phyloP scores from a whole-genome alignment of 2,329 filamentous ascomycete species.

The Neurospora sp. region DNA sequence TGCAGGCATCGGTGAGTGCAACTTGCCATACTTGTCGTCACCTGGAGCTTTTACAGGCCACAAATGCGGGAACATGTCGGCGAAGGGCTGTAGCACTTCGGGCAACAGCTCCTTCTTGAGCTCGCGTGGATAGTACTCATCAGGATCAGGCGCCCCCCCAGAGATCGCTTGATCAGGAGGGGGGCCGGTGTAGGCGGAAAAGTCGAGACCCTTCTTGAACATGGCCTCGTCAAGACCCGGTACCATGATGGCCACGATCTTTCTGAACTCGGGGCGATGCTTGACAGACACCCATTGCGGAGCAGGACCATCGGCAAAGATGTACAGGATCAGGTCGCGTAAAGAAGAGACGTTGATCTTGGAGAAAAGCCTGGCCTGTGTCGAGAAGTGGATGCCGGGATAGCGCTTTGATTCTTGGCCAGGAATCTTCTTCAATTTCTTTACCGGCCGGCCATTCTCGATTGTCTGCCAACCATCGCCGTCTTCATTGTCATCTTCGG shows the following conservation, averaged over 20 bases:
- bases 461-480: conserved; percentile 45
- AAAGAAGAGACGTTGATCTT: conserved; percentile 54
- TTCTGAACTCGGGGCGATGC: conserved; percentile 55
- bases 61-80: conserved; percentile 74
- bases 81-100: conserved; percentile 52
- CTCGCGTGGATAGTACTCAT: conserved; percentile 49
- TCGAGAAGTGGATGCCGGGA: conserved; percentile 47
- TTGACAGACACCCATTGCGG: conserved; percentile 56
- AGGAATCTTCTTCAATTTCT: conserved; percentile 53
- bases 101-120: conserved; percentile 43
- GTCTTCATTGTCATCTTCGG: conserved; percentile 24
- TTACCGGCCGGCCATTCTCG: conserved; percentile 34
- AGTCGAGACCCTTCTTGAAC: conserved; percentile 58
- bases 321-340: conserved; percentile 54
- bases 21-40: conserved; percentile 66
- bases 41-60: conserved; percentile 87
- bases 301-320: conserved; percentile 54
- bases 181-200: conserved; percentile 33
- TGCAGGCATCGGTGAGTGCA: conserved; percentile 79
- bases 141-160: conserved; percentile 24
- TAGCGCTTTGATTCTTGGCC: conserved; percentile 46
- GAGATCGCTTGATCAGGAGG: conserved; percentile 26
- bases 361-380: conserved; percentile 46
- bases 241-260: conserved; percentile 84
- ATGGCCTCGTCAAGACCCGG: conserved; percentile 85